Base-by-base conservation (phyloP, 768 basidiomycete species). In the Tylopilus sp. region DNA sequence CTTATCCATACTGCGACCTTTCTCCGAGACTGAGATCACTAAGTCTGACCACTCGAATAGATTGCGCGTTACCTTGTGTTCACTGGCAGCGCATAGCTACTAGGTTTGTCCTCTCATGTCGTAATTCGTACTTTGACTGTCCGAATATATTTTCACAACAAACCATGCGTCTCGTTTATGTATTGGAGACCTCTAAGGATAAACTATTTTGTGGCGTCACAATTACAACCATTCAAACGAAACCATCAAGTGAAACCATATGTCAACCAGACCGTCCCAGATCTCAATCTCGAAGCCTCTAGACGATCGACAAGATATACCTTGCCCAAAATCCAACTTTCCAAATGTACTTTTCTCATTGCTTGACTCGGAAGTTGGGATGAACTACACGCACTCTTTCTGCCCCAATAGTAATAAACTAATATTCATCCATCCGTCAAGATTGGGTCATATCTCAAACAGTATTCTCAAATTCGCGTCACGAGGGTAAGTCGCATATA, bases 101-200 rank as follows among this genome's bases (percentile, higher is more conserved):
- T 35, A 47, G 40, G 47, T 47, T 33, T 44, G 40, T 43, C 31
- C 20, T 13, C 15, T 15, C 13, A 30, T 44, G 46, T 30, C 50
- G 44, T 6, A 23, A 47, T 39, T 28, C 43, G 44, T 21, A 31
- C 21, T 43, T 22, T 42, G 38, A 35, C 42, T 36, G 21, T 21
- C 46, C 18, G 12, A 28, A 17, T 51, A 47, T 49, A 52, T 48
- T 15, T 15, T 25, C 49, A 59, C 30, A 22, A 41, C 10, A 45
- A 31, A 35, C n/a, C n/a, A n/a, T n/a, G n/a, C n/a, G n/a, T n/a
- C n/a, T n/a, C n/a, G n/a, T n/a, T n/a, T n/a, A n/a, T 35, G 33
- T 17, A 35, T 3, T 31, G 10, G 9, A 31, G 13, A 5, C 30
- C 13, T n/a, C n/a, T n/a, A n/a, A n/a, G n/a, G n/a, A 33, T 7